These are phyloP conservation scores for Thelonectria rubi DNA, from an alignment of 2,329 filamentous ascomycete species.

Conservation along the genomic window DNA sequence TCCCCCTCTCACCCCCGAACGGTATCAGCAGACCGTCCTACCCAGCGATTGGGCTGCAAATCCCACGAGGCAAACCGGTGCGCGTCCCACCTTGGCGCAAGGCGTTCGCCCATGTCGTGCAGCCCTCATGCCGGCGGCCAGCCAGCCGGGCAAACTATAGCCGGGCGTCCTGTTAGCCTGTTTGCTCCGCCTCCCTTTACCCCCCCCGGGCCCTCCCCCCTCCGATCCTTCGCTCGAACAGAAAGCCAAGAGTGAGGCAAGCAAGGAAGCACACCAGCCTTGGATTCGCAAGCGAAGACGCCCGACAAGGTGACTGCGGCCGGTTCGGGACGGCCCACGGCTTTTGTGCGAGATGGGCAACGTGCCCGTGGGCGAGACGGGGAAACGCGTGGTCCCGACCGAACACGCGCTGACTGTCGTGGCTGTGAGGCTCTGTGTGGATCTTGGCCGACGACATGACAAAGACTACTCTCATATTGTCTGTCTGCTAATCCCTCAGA, in stretches of 20 bases:
- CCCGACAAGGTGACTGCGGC: not conserved
- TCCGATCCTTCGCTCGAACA: not conserved
- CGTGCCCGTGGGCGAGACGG: not conserved
- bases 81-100: constrained; percentile 22
- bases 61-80: constrained; percentile 15
- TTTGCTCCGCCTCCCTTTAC: not conserved
- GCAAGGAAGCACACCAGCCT: not conserved
- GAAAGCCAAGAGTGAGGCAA: too few species aligned
- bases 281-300: not conserved
- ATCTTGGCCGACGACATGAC: not conserved
- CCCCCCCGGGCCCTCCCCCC: too few species aligned
- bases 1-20: constrained; percentile 1
- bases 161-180: constrained; percentile 5
- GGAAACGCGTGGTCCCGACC: not conserved
- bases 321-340: constrained; percentile 17
- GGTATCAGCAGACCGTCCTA: constrained; percentile 23
- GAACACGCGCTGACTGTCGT: not conserved
- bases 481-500: too few species aligned
- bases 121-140: constrained; percentile 8
- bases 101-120: constrained; percentile 25
- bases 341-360: not conserved
- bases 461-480: not conserved
- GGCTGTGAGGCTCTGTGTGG: constrained; percentile 1
- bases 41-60: constrained; percentile 38
- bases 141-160: constrained; percentile 7